Evolutionary conservation across 2,329 filamentous ascomycete species (phyloP).

Genomic region (Penicillium frequentans): DNA sequence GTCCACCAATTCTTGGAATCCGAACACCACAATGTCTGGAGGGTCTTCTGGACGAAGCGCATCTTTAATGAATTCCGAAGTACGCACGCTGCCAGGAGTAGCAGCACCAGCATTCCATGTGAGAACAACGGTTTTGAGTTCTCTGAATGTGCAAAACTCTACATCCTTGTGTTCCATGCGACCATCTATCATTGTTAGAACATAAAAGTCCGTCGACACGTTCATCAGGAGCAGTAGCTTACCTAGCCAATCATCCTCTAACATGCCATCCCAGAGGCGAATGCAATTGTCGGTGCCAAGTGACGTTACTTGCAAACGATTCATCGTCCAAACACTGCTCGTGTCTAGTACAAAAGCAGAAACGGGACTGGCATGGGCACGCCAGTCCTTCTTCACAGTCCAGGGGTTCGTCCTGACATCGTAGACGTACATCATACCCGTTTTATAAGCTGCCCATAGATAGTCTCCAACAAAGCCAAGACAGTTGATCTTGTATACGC

Average conservation of each 20-base stretch:
- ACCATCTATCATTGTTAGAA: slow-evolving; percentile 54
- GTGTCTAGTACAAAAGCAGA: slow-evolving; percentile 74
- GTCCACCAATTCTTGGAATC: slow-evolving; percentile 98
- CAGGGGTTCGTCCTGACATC: slow-evolving; percentile 81
- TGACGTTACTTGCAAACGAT: slow-evolving; percentile 80
- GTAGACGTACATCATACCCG: slow-evolving; percentile 90
- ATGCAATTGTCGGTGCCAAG: slow-evolving; percentile 84
- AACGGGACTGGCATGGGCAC: slow-evolving; percentile 81
- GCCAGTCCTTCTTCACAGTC: slow-evolving; percentile 92
- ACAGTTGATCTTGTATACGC: slow-evolving; percentile 91
- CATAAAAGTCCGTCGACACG: neutral
- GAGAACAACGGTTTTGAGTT: slow-evolving; percentile 76
- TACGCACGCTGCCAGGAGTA: slow-evolving; percentile 80
- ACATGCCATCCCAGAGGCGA: slow-evolving; percentile 84
- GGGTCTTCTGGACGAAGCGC: slow-evolving; percentile 73
- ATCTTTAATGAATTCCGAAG: slow-evolving; percentile 77
- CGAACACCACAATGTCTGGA: slow-evolving; percentile 90
- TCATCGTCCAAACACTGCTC: slow-evolving; percentile 80
- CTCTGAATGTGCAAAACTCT: slow-evolving; percentile 81
- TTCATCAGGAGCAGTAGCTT: slow-evolving; percentile 23
- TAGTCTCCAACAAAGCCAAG: slow-evolving; percentile 76
- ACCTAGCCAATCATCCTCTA: slow-evolving; percentile 92
- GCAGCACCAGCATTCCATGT: slow-evolving; percentile 98
- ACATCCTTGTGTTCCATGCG: slow-evolving; percentile 82
- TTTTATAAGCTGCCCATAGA: slow-evolving; percentile 93